Base-by-base conservation (phyloP, 2,329 filamentous ascomycete genomes). In the Colletotrichum graminicola region DNA sequence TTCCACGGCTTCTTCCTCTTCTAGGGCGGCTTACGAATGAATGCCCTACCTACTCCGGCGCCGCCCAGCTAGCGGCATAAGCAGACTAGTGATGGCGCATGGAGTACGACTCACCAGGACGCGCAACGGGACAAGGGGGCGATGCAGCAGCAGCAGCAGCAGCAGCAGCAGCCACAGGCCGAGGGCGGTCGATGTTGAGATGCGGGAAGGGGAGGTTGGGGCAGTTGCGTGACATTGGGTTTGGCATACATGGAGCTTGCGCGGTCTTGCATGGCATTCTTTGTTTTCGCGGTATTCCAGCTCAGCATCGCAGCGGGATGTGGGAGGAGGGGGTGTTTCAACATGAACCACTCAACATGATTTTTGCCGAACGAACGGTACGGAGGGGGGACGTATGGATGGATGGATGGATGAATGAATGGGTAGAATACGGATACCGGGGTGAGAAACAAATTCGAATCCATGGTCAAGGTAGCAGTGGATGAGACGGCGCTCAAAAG, bases 111-210 rank as follows among this genome's bases (percentile, higher is more conserved):
- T 36, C 21, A 45, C 5, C 18, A 39, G 54, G 57, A 41, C 47
- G 36, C 67, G 67, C 55, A 61, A 56, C 21, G 47, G 45, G 47
- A 12, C 32, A 23, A n/a, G 5, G 45, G 59, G 57, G 26, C 21
- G 43, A 26, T 26, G 29, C 41, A 7, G 41, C 62, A 11, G 43
- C 41, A 7, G 23, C 62, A 43, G 18, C 16, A 43, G 62, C 45
- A 60, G 67, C 62, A 55, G 67, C 47, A 55, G 62, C 67, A 70
- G 62, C 41, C 67, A 66, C 49, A n/a, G 66, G 62, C 62, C 67
- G 60, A 55, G 47, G 49, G 49, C 67, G 67, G 61, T 66, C 39
- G 29, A 47, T 66, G 11, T 47, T 41, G 32, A 70, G 51, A 66
- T 51, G 45, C 32, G 49, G n/a, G 29, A 34, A 49, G 23, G 21